phyloP scores from a whole-genome alignment of 176 grass and related monocot genomes.

The Oryza punctata region DNA sequence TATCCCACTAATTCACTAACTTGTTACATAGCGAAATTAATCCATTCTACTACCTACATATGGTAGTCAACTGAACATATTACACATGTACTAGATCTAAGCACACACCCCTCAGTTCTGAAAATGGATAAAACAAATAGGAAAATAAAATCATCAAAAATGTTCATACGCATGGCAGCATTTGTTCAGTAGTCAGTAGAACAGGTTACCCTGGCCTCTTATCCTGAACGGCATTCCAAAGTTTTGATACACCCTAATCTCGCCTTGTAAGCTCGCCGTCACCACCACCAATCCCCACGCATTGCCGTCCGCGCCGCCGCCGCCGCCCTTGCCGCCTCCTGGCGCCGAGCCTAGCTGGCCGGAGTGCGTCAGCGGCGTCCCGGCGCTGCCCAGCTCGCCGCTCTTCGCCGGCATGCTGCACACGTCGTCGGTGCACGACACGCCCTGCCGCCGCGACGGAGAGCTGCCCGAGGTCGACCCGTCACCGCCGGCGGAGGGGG shows the following conservation, averaged over 20 bases:
- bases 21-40: background rate
- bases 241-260: slow-evolving; percentile 90
- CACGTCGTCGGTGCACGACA: slow-evolving; percentile 47
- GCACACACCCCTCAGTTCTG: background rate
- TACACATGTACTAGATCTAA: background rate
- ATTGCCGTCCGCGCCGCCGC: slow-evolving; percentile 35
- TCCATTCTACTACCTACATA: background rate
- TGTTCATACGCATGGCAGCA: background rate
- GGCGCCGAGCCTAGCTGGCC: background rate
- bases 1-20: background rate
- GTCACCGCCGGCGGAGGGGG: slow-evolving; percentile 17
- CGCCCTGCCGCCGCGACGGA: background rate
- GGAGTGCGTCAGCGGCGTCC: slow-evolving; percentile 14
- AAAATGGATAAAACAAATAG: background rate
- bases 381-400: slow-evolving; percentile 24
- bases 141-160: background rate
- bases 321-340: background rate
- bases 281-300: slow-evolving; percentile 88
- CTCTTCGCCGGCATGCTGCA: slow-evolving; percentile 36
- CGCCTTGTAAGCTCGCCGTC: slow-evolving; percentile 70
- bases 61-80: background rate
- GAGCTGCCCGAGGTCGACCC: background rate
- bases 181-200: slow-evolving; percentile 30
- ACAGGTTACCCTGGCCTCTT: slow-evolving; percentile 50
- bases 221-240: slow-evolving; percentile 81